phyloP scores from a whole-genome alignment of 108 stramenopile genomes.

The Hondaea fermentalgiana region DNA sequence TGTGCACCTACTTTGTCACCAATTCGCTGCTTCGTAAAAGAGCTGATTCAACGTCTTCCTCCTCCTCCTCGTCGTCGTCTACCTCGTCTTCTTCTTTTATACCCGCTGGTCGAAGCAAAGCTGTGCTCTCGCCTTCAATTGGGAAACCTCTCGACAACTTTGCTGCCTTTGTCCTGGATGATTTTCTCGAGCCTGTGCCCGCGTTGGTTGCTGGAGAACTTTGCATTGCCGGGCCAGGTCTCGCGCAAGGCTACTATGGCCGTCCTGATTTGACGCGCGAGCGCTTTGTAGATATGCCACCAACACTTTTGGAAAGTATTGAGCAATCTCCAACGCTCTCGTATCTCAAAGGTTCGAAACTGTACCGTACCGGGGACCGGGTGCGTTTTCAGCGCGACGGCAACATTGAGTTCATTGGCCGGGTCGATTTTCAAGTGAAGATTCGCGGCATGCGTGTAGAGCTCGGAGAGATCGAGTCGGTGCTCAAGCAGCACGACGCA shows the following conservation, averaged over 20 bases:
- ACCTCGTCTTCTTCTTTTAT: background rate
- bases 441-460: conserved; percentile 31
- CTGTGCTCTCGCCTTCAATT: background rate
- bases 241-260: background rate
- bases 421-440: conserved; percentile 31
- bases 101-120: background rate
- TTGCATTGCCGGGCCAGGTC: background rate
- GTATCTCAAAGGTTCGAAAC: background rate
- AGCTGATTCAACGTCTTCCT: too few species aligned
- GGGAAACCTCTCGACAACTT: background rate
- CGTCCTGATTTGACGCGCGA: background rate
- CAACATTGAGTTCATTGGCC: conserved; percentile 27
- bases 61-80: background rate
- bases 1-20: background rate
- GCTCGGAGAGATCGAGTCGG: conserved; percentile 32
- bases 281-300: background rate
- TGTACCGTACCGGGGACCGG: conserved; percentile 27
- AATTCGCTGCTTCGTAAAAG: background rate
- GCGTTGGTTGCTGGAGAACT: background rate
- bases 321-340: background rate
- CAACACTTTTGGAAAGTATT: background rate
- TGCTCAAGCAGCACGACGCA: background rate
- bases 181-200: background rate
- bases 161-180: background rate
- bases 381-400: conserved; percentile 14